phyloP scores from a whole-genome alignment of 1,284 basidiomycete species.

The Trichosporon sp. region DNA sequence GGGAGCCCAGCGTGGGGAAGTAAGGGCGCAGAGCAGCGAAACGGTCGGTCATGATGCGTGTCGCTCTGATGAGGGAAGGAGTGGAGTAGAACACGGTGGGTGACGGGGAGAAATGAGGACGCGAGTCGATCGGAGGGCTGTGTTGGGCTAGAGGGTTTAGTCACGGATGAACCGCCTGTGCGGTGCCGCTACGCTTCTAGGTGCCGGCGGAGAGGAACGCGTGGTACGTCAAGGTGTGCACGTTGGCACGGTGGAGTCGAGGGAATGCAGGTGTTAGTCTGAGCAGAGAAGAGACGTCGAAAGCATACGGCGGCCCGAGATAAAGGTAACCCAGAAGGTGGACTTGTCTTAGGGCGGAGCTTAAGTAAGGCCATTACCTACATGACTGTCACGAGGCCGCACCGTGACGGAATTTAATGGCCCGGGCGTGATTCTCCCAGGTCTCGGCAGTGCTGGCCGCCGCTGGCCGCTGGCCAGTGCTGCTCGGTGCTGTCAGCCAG shows the following conservation, averaged over 20 bases:
- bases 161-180: background rate
- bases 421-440: background rate
- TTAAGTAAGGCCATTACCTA: background rate
- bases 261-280: background rate
- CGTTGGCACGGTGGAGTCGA: background rate
- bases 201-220: background rate
- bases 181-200: background rate
- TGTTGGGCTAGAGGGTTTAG: background rate
- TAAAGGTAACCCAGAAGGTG: background rate
- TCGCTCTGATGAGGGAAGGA: background rate
- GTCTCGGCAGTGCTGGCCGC: background rate
- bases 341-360: background rate
- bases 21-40: background rate
- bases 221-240: background rate
- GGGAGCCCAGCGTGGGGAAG: conserved; percentile 9
- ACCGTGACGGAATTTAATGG: background rate
- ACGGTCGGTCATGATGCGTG: conserved; percentile 22
- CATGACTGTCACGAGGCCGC: background rate
- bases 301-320: background rate
- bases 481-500: background rate
- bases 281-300: background rate
- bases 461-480: background rate
- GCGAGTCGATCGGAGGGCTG: background rate
- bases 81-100: background rate
- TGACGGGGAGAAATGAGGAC: background rate